Conservation (phyloP, 1,284 basidiomycete genomes). For the Boletus hoseneyae region DNA sequence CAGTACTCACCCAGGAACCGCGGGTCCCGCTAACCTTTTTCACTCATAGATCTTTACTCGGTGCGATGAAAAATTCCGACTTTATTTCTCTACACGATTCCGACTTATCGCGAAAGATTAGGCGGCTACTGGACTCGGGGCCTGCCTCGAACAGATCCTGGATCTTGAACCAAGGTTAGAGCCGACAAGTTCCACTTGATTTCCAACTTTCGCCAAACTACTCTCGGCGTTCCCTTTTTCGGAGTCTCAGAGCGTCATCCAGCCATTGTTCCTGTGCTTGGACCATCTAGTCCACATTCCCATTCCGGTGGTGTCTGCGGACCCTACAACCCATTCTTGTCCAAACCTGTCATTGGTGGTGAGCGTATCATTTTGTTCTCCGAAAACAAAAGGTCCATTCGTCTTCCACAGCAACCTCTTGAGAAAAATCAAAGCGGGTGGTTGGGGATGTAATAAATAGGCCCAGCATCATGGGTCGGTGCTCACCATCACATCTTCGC, state of each 20-base stretch:
- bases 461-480: not conserved
- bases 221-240: too few species aligned
- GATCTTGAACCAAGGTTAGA: too few species aligned
- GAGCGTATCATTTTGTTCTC: slow-evolving; percentile 12
- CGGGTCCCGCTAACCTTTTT: too few species aligned
- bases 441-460: slow-evolving; percentile 13
- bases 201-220: too few species aligned
- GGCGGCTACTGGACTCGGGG: too few species aligned
- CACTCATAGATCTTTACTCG: too few species aligned
- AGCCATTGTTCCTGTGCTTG: slow-evolving; percentile 9
- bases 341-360: not conserved
- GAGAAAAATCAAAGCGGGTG: slow-evolving; percentile 10
- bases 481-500: not conserved
- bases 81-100: too few species aligned
- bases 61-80: too few species aligned
- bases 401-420: slow-evolving; percentile 5
- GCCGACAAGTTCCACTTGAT: too few species aligned
- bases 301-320: slow-evolving; percentile 3
- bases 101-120: too few species aligned
- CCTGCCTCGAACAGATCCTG: too few species aligned
- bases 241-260: not conserved
- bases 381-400: not conserved
- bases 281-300: slow-evolving; percentile 9
- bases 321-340: not conserved
- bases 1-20: too few species aligned